These are phyloP conservation scores for Neofusicoccum parvum DNA, from an alignment of 2,329 filamentous ascomycete species.

Conservation along the genomic window DNA sequence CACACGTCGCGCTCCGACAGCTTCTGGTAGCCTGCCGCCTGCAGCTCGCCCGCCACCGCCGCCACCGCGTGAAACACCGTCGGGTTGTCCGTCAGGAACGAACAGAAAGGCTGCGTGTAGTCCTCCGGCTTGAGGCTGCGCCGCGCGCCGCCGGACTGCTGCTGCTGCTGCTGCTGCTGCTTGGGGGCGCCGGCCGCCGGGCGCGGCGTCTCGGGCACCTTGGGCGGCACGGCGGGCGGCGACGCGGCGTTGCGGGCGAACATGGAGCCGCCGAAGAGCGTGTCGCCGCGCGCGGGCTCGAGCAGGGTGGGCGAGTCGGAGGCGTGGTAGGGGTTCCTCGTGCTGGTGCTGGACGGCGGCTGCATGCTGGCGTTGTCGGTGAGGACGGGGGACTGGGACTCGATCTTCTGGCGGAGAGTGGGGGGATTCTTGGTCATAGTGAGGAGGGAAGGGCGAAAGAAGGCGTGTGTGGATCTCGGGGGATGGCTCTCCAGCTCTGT, in stretches of 20 bases:
- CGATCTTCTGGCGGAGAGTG: constrained; percentile 38
- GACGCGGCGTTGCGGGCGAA: constrained; percentile 24
- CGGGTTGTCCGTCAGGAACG: constrained; percentile 86
- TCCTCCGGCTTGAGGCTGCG: constrained; percentile 35
- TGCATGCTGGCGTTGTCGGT: constrained; percentile 16
- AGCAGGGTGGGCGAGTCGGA: constrained; percentile 24
- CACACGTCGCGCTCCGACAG: constrained; percentile 80
- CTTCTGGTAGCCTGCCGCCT: constrained; percentile 72
- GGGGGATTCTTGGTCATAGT: constrained; percentile 42
- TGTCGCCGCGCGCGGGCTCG: constrained; percentile 18
- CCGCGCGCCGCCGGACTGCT: constrained; percentile 19
- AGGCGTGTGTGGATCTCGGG: neutral
- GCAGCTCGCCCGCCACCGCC: constrained; percentile 73
- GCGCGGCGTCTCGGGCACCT: constrained; percentile 27
- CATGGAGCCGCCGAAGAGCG: constrained; percentile 26
- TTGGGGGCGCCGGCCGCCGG: constrained; percentile 1
- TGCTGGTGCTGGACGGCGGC: constrained; percentile 26
- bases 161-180: constrained; percentile 22
- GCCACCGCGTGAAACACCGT: constrained; percentile 91
- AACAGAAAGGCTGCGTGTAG: constrained; percentile 81
- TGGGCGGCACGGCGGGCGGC: constrained; percentile 41
- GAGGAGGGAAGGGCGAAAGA: neutral
- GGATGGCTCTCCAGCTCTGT: neutral
- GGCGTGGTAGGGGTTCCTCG: no score
- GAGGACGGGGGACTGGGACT: constrained; percentile 28